Percentiles rank a stretch among this genome's conserved stretches.
phyloP scores from a whole-genome alignment of 139 green algal species.

The Monoraphidium neglectum region DNA sequence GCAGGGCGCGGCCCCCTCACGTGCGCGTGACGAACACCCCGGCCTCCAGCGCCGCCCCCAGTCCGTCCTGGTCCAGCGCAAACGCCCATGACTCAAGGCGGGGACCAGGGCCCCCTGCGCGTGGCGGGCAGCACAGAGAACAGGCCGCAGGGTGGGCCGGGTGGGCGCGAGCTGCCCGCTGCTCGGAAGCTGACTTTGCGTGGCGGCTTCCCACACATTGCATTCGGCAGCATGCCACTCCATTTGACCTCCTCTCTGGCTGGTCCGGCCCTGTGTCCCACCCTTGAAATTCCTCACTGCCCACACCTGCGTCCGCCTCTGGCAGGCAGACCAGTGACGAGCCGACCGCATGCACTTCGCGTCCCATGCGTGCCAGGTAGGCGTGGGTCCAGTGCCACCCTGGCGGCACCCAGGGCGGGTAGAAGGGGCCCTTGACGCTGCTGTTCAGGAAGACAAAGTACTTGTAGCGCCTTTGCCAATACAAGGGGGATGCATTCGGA shows the following conservation, averaged over 20 bases:
- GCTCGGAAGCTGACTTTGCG: no score
- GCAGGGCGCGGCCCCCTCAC: no score
- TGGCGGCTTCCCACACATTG: no score
- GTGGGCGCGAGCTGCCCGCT: no score
- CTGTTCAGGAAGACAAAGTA: slow-evolving; percentile 77
- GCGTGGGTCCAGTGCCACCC: slow-evolving; percentile 77
- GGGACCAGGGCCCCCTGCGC: slow-evolving; percentile 44
- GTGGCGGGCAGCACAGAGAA: no score
- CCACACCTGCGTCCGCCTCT: slow-evolving; percentile 43
- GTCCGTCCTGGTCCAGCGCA: slow-evolving; percentile 38
- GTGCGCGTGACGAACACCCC: slow-evolving; percentile 61
- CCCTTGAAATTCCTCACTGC: no score
- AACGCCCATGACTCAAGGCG: slow-evolving; percentile 58
- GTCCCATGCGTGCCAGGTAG: slow-evolving; percentile 35
- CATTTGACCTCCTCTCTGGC: no score
- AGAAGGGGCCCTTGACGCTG: slow-evolving; percentile 62
- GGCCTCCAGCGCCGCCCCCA: slow-evolving; percentile 28
- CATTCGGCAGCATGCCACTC: no score
- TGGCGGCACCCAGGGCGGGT: slow-evolving; percentile 52
- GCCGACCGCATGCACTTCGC: slow-evolving; percentile 46
- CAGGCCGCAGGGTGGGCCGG: no score
- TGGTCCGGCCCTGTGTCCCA: no score
- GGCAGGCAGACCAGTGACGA: slow-evolving; percentile 77
- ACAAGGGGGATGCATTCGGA: background rate
- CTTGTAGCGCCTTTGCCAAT: slow-evolving; percentile 31